Evolutionary conservation across 108 stramenopile genomes (phyloP).

Genomic region (Fragilariopsis cylindrus): DNA sequence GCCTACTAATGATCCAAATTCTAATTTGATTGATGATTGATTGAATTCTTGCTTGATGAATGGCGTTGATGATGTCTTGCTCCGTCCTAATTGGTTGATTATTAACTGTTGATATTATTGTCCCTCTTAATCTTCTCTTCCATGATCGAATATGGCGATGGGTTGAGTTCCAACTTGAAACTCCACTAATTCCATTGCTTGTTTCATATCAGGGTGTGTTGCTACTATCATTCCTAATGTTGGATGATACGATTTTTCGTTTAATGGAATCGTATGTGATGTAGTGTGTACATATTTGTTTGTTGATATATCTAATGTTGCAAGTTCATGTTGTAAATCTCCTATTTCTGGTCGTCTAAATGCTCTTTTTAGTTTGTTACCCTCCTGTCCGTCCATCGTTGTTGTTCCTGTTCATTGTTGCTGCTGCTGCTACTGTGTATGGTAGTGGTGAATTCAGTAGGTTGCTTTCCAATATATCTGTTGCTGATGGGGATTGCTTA

Average conservation of each 20-base stretch:
- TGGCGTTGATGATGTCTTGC: neutral
- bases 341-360: too few species aligned
- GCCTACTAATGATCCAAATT: neutral
- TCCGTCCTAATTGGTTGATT: neutral
- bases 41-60: neutral
- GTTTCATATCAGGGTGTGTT: neutral
- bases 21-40: neutral
- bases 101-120: neutral
- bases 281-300: too few species aligned
- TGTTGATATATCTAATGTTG: too few species aligned
- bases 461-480: neutral
- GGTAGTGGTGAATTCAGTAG: neutral
- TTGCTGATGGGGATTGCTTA: neutral
- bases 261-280: neutral
- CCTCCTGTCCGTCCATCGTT: too few species aligned
- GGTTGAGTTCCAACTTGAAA: neutral
- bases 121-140: conserved; percentile 7
- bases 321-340: too few species aligned
- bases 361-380: too few species aligned
- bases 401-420: neutral
- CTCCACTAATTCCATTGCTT: neutral
- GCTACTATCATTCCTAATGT: neutral
- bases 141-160: neutral
- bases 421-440: neutral
- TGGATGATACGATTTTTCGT: neutral